Conservation (phyloP, 306 rosid species). For the Prunus mongolica region DNA sequence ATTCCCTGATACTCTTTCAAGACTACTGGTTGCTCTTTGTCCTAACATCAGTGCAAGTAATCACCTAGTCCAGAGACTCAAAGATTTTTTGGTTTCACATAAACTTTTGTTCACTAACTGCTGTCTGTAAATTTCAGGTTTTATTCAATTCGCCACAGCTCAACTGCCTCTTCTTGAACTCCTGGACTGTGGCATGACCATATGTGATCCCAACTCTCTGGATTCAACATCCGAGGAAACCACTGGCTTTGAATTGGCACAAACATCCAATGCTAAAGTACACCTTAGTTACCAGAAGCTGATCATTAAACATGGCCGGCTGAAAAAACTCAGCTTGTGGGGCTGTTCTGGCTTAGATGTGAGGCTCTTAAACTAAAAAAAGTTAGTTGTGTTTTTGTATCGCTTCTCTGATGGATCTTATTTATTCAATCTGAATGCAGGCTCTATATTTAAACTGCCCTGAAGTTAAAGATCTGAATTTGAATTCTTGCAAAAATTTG, state of each 20-base stretch:
- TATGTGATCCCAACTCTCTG: constrained; percentile 61
- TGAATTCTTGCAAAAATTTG: constrained; percentile 82
- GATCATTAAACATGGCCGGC: constrained; percentile 71
- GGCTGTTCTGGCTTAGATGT: constrained; percentile 94
- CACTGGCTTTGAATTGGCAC: constrained; percentile 27
- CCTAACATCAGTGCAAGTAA: constrained; percentile 96
- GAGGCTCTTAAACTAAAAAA: constrained; percentile 33
- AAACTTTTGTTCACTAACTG: constrained; percentile 16
- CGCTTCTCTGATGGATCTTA: constrained; percentile 29
- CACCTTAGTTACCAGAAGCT: constrained; percentile 70
- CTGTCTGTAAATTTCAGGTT: constrained; percentile 52
- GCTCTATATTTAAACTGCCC: constrained; percentile 87
- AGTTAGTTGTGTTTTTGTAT: constrained; percentile 1
- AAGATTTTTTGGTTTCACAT: constrained; percentile 8
- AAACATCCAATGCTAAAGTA: constrained; percentile 39
- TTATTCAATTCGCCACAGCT: constrained; percentile 91
- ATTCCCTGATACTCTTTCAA: constrained; percentile 69
- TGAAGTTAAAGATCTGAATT: constrained; percentile 74
- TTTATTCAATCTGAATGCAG: constrained; percentile 40
- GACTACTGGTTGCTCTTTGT: constrained; percentile 93
- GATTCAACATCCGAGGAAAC: constrained; percentile 33
- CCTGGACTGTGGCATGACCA: constrained; percentile 97
- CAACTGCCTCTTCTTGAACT: constrained; percentile 89
- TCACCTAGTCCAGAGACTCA: constrained; percentile 1
- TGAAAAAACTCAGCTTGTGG: constrained; percentile 94